Evolutionary conservation across 179 eudicot species (phyloP), one percentile per base, ranked within the genome.

Genomic region (Beta corolliflora): DNA sequence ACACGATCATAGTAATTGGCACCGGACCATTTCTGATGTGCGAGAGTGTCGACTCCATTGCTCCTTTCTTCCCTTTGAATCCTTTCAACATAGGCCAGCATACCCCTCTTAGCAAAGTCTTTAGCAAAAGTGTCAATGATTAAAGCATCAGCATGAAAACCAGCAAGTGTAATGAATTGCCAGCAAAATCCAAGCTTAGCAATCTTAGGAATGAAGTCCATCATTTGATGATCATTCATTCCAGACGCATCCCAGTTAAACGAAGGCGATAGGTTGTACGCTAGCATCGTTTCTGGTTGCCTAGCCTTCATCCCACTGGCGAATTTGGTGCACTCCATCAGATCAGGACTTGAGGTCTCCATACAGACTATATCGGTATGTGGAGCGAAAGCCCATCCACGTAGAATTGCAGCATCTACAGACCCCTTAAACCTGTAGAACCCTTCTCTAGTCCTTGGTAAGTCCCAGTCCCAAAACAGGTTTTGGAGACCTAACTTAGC

Each of bases 1-100:
- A 94, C 91, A 66, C 94, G 88, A 15, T 94, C 98, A 70, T 92
- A 93, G 90, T 92, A 94, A 85, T 93, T 94, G 5, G 98, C 98
- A 60, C 97, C 98, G n/a, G 98, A 94, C 98, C 98, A 94, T 81
- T 94, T 94, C 86, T 93, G 98, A 80, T 94, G 97, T 50, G 98
- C 98, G 63, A 94, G 54, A 9, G 98, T 94, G 73, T 94, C 98
- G 11, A 93, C 97, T 0, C 90, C 98, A 77, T 94, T 67, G 59
- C 6, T 90, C 84, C 97, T 84, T 79, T 94, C 97, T 88, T 94
- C 92, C 75, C 98, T 93, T 65, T 94, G 98, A 18, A 94, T 94
- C 85, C 81, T 91, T 91, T 94, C 98, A 50, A 94, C 98, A 77
- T 94, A 94, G 1, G 98, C 98, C 77, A 93, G 72, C 97, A 94